Evolutionary conservation across 1,139 yeast species (phyloP).

Genomic region (Candida sp.): DNA sequence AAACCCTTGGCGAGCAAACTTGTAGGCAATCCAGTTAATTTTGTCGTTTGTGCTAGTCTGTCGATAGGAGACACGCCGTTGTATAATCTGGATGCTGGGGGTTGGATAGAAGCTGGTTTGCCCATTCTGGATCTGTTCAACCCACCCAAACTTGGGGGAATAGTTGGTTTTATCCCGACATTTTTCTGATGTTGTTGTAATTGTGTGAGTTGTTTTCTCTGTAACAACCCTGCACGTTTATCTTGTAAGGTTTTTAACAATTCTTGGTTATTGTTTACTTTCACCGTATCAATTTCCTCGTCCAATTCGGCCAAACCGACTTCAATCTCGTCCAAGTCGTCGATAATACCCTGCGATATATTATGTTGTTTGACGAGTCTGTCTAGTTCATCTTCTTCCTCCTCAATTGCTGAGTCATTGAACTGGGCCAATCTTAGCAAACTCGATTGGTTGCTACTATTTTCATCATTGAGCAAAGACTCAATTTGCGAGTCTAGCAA

Average conservation of each 20-base stretch:
- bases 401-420: constrained; percentile 28
- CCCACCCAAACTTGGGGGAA: constrained; percentile 9
- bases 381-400: constrained; percentile 40
- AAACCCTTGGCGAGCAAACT: constrained; percentile 17
- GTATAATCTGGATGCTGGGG: constrained; percentile 39
- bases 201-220: constrained; percentile 19
- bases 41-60: constrained; percentile 13
- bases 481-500: constrained; percentile 34
- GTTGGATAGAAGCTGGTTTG: constrained; percentile 46
- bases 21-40: constrained; percentile 18
- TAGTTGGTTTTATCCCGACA: constrained; percentile 1
- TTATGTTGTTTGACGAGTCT: constrained; percentile 34
- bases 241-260: constrained; percentile 21
- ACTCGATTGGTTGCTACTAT: constrained; percentile 19
- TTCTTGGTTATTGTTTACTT: constrained; percentile 28
- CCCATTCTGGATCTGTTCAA: constrained; percentile 36
- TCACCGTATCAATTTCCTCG: constrained; percentile 39
- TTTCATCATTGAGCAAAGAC: constrained; percentile 24
- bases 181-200: constrained; percentile 12
- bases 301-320: constrained; percentile 32
- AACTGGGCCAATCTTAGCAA: constrained; percentile 18
- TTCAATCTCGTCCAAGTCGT: constrained; percentile 17
- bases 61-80: constrained; percentile 16
- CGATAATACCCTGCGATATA: constrained; percentile 30
- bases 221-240: constrained; percentile 17